phyloP scores from a whole-genome alignment of 2,329 filamentous ascomycete genomes.

The Huntiella omanensis region DNA sequence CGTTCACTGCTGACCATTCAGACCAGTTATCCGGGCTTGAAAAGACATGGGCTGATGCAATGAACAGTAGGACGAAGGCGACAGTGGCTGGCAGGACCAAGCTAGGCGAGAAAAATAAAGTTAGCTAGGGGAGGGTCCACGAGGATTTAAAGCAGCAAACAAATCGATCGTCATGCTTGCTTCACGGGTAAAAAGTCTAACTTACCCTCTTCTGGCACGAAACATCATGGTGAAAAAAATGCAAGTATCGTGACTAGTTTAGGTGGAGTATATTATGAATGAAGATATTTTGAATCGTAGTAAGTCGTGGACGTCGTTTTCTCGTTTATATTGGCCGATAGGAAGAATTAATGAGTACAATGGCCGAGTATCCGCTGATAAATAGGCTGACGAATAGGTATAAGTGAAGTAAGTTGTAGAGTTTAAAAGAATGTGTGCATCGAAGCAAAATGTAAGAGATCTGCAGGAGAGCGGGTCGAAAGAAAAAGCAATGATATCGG shows the following conservation, averaged over 20 bases:
- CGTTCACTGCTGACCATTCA: slow-evolving; percentile 4
- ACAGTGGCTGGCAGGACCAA: slow-evolving; percentile 7
- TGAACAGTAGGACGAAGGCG: slow-evolving; percentile 9
- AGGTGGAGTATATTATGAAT: too few relatives aligned
- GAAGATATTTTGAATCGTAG: too few relatives aligned
- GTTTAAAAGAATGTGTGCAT: neutral
- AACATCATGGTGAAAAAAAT: slow-evolving; percentile 3
- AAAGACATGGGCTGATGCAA: slow-evolving; percentile 10
- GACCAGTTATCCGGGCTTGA: slow-evolving; percentile 9
- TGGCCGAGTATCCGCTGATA: too few relatives aligned
- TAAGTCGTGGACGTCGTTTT: too few relatives aligned
- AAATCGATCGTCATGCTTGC: neutral
- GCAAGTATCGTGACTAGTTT: too few relatives aligned
- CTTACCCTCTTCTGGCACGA: slow-evolving; percentile 10
- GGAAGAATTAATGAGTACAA: too few relatives aligned
- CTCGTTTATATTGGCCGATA: too few relatives aligned
- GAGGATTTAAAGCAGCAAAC: neutral
- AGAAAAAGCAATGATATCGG: neutral
- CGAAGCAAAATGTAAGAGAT: neutral
- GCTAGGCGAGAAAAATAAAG: neutral
- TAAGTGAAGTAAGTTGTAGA: neutral
- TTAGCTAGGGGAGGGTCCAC: neutral
- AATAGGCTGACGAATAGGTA: neutral
- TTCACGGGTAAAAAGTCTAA: neutral
- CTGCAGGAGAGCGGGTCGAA: neutral